Percentiles rank a stretch among this genome's conserved stretches.
Conservation (phyloP, 305 asterid species). For the Rubia tinctorum region DNA sequence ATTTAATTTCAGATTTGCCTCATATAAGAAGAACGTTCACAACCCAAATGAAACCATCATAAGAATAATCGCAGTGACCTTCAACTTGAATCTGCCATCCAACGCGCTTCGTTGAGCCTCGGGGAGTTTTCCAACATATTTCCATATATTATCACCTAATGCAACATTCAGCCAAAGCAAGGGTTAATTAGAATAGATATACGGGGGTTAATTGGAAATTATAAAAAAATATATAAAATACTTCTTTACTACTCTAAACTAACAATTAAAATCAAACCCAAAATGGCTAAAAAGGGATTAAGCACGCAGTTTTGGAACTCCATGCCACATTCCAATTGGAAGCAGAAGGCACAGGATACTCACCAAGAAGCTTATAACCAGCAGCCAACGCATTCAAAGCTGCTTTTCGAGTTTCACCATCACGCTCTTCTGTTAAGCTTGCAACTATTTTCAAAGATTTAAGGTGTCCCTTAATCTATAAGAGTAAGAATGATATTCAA, state of each 20-base stretch:
- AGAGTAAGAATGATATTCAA: slow-evolving; percentile 7
- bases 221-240: neutral
- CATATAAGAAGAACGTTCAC: slow-evolving; percentile 13
- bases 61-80: slow-evolving; percentile 39
- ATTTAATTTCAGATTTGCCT: slow-evolving; percentile 2
- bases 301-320: neutral
- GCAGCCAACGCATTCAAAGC: slow-evolving; percentile 90
- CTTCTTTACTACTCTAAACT: neutral
- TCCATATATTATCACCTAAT: slow-evolving; percentile 96
- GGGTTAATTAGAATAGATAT: slow-evolving; percentile 6
- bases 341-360: slow-evolving; percentile 26
- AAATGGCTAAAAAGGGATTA: slow-evolving; percentile 3
- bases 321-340: neutral
- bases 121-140: slow-evolving; percentile 87
- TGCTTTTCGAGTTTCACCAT: slow-evolving; percentile 95
- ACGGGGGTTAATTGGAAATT: neutral
- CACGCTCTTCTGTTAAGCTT: slow-evolving; percentile 95
- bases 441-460: slow-evolving; percentile 98
- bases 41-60: neutral
- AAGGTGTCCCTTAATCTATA: slow-evolving; percentile 82
- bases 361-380: slow-evolving; percentile 95
- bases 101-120: slow-evolving; percentile 98
- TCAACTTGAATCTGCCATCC: slow-evolving; percentile 97
- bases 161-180: slow-evolving; percentile 8
- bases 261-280: slow-evolving; percentile 5